phyloP scores from a whole-genome alignment of 2,329 filamentous ascomycete species.

The Metarhizium brunneum region DNA sequence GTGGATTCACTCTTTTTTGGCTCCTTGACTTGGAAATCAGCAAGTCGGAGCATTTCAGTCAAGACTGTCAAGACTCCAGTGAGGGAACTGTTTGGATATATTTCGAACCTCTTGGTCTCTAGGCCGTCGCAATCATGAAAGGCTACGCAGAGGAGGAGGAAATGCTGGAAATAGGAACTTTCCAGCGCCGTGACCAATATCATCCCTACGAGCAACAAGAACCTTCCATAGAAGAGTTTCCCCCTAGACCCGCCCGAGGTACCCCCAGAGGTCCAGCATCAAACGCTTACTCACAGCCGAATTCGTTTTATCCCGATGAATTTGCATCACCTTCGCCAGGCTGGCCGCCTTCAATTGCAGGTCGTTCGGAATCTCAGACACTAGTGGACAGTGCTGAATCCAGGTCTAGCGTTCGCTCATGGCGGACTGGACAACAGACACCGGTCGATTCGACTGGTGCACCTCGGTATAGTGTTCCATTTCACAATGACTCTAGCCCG shows the following conservation, averaged over 20 bases:
- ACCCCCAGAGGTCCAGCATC: conserved; percentile 2
- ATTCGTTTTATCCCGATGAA: conserved; percentile 6
- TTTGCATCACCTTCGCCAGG: conserved; percentile 5
- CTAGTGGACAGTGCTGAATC: conserved; percentile 19
- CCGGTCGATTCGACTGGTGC: conserved; percentile 8
- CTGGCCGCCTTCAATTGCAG: conserved; percentile 11
- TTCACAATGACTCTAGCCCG: conserved; percentile 7
- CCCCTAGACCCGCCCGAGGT: not conserved
- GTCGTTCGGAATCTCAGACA: conserved; percentile 19
- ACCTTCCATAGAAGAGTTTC: conserved; percentile 11
- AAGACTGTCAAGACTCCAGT: no score
- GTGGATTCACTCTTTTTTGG: not conserved
- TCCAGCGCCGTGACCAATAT: conserved; percentile 15
- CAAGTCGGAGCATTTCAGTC: no score
- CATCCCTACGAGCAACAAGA: conserved; percentile 16
- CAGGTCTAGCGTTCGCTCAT: conserved; percentile 13
- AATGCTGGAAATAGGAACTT: conserved; percentile 25
- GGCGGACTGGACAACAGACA: conserved; percentile 12
- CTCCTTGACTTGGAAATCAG: no score
- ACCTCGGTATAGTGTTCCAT: conserved; percentile 7
- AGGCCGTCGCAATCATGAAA: conserved; percentile 15
- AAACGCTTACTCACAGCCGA: conserved; percentile 2
- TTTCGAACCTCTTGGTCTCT: not conserved
- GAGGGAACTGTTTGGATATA: no score
- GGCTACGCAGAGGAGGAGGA: conserved; percentile 22